These are phyloP conservation scores for Xylaria sp. DNA, from an alignment of 495 filamentous ascomycete species.

Conservation along the genomic window DNA sequence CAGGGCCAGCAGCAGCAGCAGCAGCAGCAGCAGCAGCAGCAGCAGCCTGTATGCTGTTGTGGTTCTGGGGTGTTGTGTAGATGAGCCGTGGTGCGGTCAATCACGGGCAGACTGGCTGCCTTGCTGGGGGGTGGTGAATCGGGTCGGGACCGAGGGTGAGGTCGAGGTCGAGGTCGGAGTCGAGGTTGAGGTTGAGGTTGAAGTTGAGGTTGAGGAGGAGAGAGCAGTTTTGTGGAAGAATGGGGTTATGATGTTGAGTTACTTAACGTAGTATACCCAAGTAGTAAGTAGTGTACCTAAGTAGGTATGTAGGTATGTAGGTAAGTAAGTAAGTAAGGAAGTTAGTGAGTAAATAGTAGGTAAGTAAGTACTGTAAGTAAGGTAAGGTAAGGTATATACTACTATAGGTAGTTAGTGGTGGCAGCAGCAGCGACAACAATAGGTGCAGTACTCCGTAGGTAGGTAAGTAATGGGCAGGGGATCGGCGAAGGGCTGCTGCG, in stretches of 20 bases:
- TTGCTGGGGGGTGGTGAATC: neutral
- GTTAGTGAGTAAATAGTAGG: neutral
- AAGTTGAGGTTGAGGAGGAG: conserved; percentile 6
- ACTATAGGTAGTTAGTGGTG: conserved; percentile 1
- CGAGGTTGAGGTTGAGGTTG: neutral
- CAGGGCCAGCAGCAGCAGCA: no score
- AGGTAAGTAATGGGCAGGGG: neutral
- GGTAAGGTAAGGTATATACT: no score
- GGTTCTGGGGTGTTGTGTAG: neutral
- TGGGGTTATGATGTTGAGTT: neutral
- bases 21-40: neutral
- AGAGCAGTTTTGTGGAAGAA: conserved; percentile 4
- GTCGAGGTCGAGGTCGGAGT: neutral
- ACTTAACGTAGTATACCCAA: neutral
- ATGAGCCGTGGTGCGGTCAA: neutral
- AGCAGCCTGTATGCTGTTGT: neutral
- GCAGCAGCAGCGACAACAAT: no score
- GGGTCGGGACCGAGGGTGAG: no score
- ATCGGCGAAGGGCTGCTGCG: conserved; percentile 11
- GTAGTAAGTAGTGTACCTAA: no score
- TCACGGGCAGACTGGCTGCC: neutral
- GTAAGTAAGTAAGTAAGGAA: no score
- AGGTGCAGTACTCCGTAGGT: no score
- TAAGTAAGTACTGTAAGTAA: neutral
- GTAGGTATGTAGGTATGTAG: no score